phyloP scores from a whole-genome alignment of 1,284 basidiomycete genomes.

The Lentinula novae-zelandiae region DNA sequence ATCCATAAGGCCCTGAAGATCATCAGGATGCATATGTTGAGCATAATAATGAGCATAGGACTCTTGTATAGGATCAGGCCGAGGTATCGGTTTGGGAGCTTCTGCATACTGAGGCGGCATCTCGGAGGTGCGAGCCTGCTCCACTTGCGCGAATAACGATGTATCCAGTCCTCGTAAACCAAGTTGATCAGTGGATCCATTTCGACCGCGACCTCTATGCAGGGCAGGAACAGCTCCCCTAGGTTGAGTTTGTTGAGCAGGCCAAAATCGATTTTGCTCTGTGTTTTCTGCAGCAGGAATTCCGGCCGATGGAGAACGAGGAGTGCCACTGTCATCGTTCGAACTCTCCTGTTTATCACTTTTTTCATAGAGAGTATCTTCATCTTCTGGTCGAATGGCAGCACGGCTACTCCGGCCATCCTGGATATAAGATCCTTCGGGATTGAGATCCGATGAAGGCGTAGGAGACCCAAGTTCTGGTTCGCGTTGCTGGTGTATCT shows the following conservation, averaged over 20 bases:
- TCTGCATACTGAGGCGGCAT: slow-evolving; percentile 26
- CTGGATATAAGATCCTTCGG: slow-evolving; percentile 36
- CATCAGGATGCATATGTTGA: slow-evolving; percentile 41
- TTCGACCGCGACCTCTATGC: slow-evolving; percentile 30
- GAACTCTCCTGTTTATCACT: slow-evolving; percentile 19
- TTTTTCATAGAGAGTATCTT: slow-evolving; percentile 44
- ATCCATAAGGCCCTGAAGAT: slow-evolving; percentile 47
- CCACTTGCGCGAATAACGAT: slow-evolving; percentile 43
- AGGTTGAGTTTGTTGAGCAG: neutral
- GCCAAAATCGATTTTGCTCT: neutral
- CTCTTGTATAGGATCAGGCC: slow-evolving; percentile 18
- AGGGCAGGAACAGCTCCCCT: neutral
- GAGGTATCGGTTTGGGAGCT: slow-evolving; percentile 12
- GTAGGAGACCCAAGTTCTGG: slow-evolving; percentile 38
- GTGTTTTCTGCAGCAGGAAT: slow-evolving; percentile 23
- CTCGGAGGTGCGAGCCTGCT: slow-evolving; percentile 21
- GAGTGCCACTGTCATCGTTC: slow-evolving; percentile 47
- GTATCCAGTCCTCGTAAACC: slow-evolving; percentile 57
- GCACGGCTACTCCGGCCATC: slow-evolving; percentile 30
- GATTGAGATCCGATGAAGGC: slow-evolving; percentile 53
- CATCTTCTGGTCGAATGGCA: slow-evolving; percentile 39
- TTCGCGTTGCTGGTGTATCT: slow-evolving; percentile 28
- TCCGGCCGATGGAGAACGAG: slow-evolving; percentile 61
- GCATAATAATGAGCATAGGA: slow-evolving; percentile 25
- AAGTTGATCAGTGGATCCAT: slow-evolving; percentile 55